phyloP scores from a whole-genome alignment of 805 yeast genomes.

The Nematodospora valgi region DNA sequence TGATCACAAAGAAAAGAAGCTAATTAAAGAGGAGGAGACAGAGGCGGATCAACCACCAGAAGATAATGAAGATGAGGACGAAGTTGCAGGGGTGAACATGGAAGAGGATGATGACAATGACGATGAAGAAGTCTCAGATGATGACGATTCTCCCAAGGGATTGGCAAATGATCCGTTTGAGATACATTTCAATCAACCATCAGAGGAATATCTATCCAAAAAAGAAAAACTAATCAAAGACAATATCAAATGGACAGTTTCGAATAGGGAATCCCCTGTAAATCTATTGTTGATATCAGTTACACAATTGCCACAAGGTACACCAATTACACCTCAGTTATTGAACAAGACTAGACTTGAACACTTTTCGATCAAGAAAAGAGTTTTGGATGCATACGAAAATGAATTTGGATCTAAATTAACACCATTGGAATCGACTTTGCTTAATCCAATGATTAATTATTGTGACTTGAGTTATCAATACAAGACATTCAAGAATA shows the following conservation, averaged over 20 bases:
- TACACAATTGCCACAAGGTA: slow-evolving; percentile 33
- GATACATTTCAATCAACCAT: slow-evolving; percentile 60
- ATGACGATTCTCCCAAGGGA: slow-evolving; percentile 37
- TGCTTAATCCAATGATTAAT: slow-evolving; percentile 64
- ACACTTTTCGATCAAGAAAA: slow-evolving; percentile 27
- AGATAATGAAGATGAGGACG: slow-evolving; percentile 14
- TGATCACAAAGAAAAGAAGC: slow-evolving; percentile 28
- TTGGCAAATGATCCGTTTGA: slow-evolving; percentile 65
- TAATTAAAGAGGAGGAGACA: slow-evolving; percentile 8
- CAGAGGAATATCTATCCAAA: slow-evolving; percentile 32
- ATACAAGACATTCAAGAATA: slow-evolving; percentile 47
- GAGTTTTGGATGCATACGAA: slow-evolving; percentile 22
- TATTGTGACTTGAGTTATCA: slow-evolving; percentile 73
- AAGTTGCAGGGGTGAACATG: slow-evolving; percentile 13
- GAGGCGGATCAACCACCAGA: slow-evolving; percentile 10
- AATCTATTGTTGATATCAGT: slow-evolving; percentile 25
- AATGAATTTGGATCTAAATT: slow-evolving; percentile 8
- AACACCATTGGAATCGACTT: slow-evolving; percentile 40
- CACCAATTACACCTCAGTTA: slow-evolving; percentile 12
- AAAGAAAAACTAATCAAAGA: slow-evolving; percentile 18
- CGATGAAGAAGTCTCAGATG: slow-evolving; percentile 22
- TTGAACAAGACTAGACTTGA: slow-evolving; percentile 10
- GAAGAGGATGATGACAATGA: slow-evolving; percentile 33
- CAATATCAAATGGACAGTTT: slow-evolving; percentile 26
- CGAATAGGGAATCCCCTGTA: slow-evolving; percentile 14